A percentile compares a stretch with the other conserved stretches of the same genome.
Evolutionary conservation across 345 rosid species (phyloP).

Genomic region (Stellera chamaejasme): DNA sequence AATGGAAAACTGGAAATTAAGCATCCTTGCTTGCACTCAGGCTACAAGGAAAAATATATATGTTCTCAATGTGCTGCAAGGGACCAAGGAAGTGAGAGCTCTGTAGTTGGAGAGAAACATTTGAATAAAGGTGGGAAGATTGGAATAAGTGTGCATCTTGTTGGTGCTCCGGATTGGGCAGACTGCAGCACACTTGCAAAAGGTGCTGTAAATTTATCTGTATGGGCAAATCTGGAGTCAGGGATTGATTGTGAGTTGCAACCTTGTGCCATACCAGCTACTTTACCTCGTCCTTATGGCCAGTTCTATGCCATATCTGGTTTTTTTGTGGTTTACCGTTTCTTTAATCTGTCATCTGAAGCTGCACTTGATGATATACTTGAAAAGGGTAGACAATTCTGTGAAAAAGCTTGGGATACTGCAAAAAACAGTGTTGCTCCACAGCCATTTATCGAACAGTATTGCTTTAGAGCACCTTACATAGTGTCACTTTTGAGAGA

Average conservation of each 20-base stretch:
- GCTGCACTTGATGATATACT: constrained; percentile 89
- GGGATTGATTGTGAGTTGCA: constrained; percentile 82
- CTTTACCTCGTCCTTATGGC: constrained; percentile 78
- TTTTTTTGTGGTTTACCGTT: constrained; percentile 84
- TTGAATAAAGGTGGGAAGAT: constrained; percentile 45
- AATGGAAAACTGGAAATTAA: constrained; percentile 56
- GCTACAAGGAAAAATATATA: constrained; percentile 60
- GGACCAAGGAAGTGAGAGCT: constrained; percentile 36
- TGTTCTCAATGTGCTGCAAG: constrained; percentile 63
- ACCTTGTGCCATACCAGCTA: constrained; percentile 79
- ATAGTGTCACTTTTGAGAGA: constrained; percentile 72
- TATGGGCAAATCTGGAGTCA: constrained; percentile 59
- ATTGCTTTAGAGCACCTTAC: constrained; percentile 98
- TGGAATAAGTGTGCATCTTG: constrained; percentile 55
- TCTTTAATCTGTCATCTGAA: constrained; percentile 73
- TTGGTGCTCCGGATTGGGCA: constrained; percentile 87
- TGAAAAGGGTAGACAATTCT: constrained; percentile 80
- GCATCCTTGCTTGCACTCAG: constrained; percentile 92
- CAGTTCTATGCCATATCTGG: constrained; percentile 93
- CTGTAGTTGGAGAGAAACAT: constrained; percentile 26
- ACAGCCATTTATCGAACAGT: constrained; percentile 97
- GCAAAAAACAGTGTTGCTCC: constrained; percentile 84
- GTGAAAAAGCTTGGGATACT: constrained; percentile 70
- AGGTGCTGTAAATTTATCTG: constrained; percentile 77
- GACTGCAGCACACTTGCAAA: constrained; percentile 74